Conservation (phyloP, 23 red algal species). For the Gracilaria gracilis region DNA sequence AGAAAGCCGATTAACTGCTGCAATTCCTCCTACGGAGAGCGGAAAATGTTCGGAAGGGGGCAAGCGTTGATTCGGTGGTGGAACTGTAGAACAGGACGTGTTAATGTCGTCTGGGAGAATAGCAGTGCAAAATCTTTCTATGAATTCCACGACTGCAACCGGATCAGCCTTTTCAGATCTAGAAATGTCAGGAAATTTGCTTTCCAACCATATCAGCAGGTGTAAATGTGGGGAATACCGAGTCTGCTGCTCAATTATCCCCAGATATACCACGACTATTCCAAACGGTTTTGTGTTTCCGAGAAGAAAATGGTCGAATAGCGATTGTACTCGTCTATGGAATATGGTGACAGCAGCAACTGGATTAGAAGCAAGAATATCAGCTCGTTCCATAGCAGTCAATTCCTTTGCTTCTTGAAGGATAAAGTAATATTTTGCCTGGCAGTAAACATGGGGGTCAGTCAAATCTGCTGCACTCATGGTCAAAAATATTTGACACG, state of each 20-base stretch:
- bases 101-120: background rate
- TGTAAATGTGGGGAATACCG: background rate
- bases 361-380: background rate
- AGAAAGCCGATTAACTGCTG: background rate
- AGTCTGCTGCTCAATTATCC: background rate
- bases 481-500: background rate
- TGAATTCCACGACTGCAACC: background rate
- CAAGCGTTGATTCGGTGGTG: background rate
- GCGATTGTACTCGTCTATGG: background rate
- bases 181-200: background rate
- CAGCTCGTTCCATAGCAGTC: background rate
- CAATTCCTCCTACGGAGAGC: background rate
- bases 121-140: background rate
- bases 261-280: background rate
- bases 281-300: background rate
- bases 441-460: background rate
- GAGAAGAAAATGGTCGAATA: background rate
- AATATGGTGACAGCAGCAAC: background rate
- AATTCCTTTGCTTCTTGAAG: background rate
- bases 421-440: background rate
- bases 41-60: background rate
- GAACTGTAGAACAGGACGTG: background rate
- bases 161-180: background rate
- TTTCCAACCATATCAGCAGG: background rate
- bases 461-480: background rate